phyloP scores from a whole-genome alignment of 768 basidiomycete species.

The Flagelloscypha sp. region DNA sequence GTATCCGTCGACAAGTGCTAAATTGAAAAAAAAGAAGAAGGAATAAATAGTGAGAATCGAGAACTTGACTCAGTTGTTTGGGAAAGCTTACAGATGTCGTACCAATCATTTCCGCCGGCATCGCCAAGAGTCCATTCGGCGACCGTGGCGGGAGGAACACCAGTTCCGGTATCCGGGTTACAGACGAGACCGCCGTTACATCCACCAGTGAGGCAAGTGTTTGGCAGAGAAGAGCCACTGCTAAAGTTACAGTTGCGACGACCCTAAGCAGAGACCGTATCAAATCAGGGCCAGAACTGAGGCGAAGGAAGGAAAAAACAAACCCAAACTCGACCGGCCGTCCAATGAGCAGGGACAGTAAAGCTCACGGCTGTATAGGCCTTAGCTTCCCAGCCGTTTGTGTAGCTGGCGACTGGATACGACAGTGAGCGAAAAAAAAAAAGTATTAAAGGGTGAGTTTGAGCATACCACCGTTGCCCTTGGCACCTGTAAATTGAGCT shows the following conservation, averaged over 20 bases:
- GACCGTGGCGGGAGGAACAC: conserved; percentile 58
- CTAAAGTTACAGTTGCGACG: conserved; percentile 43
- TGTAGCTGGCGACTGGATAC: too few species aligned
- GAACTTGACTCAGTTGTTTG: too few species aligned
- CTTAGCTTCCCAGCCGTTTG: conserved; percentile 34
- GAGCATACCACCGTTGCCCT: background rate
- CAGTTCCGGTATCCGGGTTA: conserved; percentile 31
- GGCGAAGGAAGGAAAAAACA: background rate
- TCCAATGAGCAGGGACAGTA: conserved; percentile 56
- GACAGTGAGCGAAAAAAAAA: too few species aligned
- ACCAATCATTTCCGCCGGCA: conserved; percentile 40
- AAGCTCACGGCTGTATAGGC: conserved; percentile 34
- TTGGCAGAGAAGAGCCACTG: conserved; percentile 26
- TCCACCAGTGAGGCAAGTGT: conserved; percentile 39
- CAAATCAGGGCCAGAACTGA: background rate
- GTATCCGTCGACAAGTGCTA: conserved; percentile 58
- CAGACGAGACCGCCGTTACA: conserved; percentile 46
- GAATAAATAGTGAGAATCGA: too few species aligned
- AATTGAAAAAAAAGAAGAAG: too few species aligned
- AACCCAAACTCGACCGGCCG: conserved; percentile 55
- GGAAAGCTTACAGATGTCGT: conserved; percentile 44
- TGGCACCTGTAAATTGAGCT: conserved; percentile 7
- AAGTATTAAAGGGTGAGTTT: too few species aligned
- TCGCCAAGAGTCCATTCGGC: conserved; percentile 59
- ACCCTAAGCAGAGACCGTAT: conserved; percentile 21